These are phyloP conservation scores for Volutella citrinella DNA, from an alignment of 2,329 filamentous ascomycete genomes.

Conservation along the genomic window DNA sequence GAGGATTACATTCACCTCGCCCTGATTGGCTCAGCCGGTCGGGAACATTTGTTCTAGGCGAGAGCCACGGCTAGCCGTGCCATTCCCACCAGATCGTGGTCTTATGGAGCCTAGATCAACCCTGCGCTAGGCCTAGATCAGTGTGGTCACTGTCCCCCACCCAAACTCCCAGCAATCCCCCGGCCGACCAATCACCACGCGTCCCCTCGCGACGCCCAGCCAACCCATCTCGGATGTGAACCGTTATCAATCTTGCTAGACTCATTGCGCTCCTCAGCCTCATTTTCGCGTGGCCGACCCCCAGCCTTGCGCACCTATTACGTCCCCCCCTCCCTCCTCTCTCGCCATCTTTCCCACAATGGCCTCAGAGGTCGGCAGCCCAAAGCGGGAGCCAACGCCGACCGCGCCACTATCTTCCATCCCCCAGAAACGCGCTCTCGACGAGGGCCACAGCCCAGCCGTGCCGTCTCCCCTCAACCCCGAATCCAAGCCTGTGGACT, in stretches of 20 bases:
- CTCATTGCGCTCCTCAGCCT: no score
- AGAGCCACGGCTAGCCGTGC: constrained; percentile 17
- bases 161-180: no score
- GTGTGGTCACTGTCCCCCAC: no score
- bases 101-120: constrained; percentile 22
- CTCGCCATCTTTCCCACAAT: constrained; percentile 19
- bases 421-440: constrained; percentile 63
- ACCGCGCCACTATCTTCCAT: constrained; percentile 43
- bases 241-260: no score
- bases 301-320: no score
- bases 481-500: constrained; percentile 46
- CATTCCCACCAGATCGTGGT: constrained; percentile 19
- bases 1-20: constrained; percentile 25
- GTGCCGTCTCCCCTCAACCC: constrained; percentile 75
- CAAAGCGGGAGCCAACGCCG: constrained; percentile 41
- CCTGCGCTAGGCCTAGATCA: constrained; percentile 25
- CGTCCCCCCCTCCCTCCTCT: background rate
- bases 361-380: constrained; percentile 35
- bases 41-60: constrained; percentile 21
- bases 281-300: no score
- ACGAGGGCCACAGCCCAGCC: constrained; percentile 67
- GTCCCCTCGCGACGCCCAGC: no score
- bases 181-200: no score
- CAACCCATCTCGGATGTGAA: no score
- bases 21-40: constrained; percentile 19